Evolutionary conservation across 1,284 basidiomycete genomes (phyloP).

Genomic region (Leccinum pachyderme): DNA sequence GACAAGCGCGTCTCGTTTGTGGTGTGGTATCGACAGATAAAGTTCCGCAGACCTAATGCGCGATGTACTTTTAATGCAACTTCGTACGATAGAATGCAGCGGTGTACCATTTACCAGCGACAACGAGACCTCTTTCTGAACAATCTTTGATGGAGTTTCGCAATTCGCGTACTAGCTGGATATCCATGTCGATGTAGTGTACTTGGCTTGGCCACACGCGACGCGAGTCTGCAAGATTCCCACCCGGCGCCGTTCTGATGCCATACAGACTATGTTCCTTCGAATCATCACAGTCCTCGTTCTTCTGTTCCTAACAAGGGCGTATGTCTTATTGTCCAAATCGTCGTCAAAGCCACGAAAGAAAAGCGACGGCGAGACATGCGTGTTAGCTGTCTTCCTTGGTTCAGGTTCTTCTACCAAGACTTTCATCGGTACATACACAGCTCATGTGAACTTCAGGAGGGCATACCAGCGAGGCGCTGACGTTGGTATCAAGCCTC

Average conservation of each 20-base stretch:
- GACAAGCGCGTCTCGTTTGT: slow-evolving; percentile 40
- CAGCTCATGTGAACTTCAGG: slow-evolving; percentile 48
- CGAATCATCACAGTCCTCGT: slow-evolving; percentile 8
- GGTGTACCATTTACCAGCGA: slow-evolving; percentile 72
- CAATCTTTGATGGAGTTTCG: slow-evolving; percentile 58
- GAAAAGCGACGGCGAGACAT: slow-evolving; percentile 28
- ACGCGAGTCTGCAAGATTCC: neutral
- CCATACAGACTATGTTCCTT: slow-evolving; percentile 16
- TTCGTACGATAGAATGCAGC: slow-evolving; percentile 7
- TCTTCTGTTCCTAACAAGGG: slow-evolving; percentile 21
- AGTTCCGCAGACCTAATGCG: slow-evolving; percentile 67
- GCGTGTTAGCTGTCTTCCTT: slow-evolving; percentile 53
- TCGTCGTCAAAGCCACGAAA: slow-evolving; percentile 11
- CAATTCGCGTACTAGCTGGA: slow-evolving; percentile 43
- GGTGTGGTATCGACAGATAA: slow-evolving; percentile 55
- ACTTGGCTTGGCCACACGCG: neutral
- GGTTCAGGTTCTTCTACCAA: slow-evolving; percentile 48
- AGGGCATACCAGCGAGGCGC: slow-evolving; percentile 91
- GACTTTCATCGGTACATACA: neutral
- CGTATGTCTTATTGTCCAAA: slow-evolving; percentile 18
- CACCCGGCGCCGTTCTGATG: neutral
- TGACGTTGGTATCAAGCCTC: slow-evolving; percentile 74
- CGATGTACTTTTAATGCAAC: slow-evolving; percentile 15
- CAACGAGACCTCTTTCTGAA: slow-evolving; percentile 53
- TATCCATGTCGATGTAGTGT: slow-evolving; percentile 25